phyloP scores from a whole-genome alignment of 805 yeast genomes.

The Clavispora fructus region DNA sequence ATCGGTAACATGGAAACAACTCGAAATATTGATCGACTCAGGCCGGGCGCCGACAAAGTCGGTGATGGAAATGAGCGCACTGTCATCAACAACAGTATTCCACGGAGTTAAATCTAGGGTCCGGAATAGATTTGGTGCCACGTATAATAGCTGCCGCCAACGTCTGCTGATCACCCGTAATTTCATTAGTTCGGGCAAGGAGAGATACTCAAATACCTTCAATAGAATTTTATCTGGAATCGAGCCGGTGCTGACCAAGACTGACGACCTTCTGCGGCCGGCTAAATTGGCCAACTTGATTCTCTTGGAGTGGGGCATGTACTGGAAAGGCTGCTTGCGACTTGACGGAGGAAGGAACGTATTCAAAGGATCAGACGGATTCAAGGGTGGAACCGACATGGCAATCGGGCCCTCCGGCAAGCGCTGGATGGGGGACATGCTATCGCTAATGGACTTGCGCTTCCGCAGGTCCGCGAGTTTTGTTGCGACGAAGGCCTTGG shows the following conservation, averaged over 20 bases:
- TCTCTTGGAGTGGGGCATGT: slow-evolving; percentile 52
- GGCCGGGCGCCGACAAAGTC: slow-evolving; percentile 72
- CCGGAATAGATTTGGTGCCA: slow-evolving; percentile 49
- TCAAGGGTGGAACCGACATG: slow-evolving; percentile 34
- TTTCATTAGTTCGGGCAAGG: slow-evolving; percentile 57
- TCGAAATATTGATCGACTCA: slow-evolving; percentile 53
- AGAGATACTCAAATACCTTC: slow-evolving; percentile 46
- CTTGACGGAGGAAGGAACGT: slow-evolving; percentile 21
- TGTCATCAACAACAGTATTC: slow-evolving; percentile 57
- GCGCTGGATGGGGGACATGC: slow-evolving; percentile 3
- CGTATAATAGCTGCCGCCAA: slow-evolving; percentile 63
- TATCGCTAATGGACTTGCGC: slow-evolving; percentile 8
- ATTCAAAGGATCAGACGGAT: slow-evolving; percentile 31
- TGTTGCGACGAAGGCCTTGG: not conserved
- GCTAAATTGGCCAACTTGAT: slow-evolving; percentile 42
- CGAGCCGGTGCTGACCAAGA: slow-evolving; percentile 47
- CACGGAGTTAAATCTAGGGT: slow-evolving; percentile 55
- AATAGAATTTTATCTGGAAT: slow-evolving; percentile 58
- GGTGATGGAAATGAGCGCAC: slow-evolving; percentile 51
- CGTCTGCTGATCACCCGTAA: slow-evolving; percentile 53
- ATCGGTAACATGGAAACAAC: slow-evolving; percentile 74
- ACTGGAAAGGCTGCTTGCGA: slow-evolving; percentile 38
- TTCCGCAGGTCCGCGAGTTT: slow-evolving; percentile 5
- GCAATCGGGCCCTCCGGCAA: slow-evolving; percentile 12
- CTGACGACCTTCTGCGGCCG: slow-evolving; percentile 50